Base-by-base conservation (phyloP, 1,284 basidiomycete genomes). In the Pyrrhoderma lamaoense region DNA sequence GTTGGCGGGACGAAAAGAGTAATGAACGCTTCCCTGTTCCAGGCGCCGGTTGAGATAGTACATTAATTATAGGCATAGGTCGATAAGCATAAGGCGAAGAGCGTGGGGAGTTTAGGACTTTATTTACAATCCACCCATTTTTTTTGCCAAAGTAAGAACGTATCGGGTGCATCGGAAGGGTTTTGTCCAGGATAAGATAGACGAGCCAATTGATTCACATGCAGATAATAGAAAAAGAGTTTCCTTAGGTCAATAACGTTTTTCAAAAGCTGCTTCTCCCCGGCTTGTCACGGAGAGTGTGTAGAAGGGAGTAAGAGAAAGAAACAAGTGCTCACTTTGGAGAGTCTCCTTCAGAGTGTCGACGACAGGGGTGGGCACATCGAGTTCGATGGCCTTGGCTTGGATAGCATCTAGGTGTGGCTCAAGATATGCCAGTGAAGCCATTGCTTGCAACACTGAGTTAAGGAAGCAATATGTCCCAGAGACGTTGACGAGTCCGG, bases 381-480 rank as follows among this genome's bases (percentile, higher is more conserved):
- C 88, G 25, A 84, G 70, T 14, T 72, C 76, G 56, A 85, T 85
- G 9, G 90, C 91, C 57, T 81, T 80, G 19, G 73, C 69, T 52
- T 89, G 82, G 45, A 91, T 80, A 25, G 75, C 68, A 39, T 84
- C 80, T 54, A 94, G 75, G 60, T 91, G 80, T 0, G 81, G 79
- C 57, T 83, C 77, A 3, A 94, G 75, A 56, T 89, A 87, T 36
- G 77, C 75, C 37, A 93, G 69, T 1, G 92, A 93, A 13, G 92
- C 85, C 62, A 93, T 71, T 31, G 91, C 87, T 78, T 94, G 92
- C 8, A 95, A 70, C 2, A 91, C 93, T 11, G 91, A 90, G 64
- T 96, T 93, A 82, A 95, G 88, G 70, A 94, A 96, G 63, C 93
- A 95, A 57, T 94, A 88, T 47, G 90, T 93, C 8, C 93, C 92